A percentile compares a stretch with the other conserved stretches of the same genome.
These are phyloP conservation scores for Eragrostis tef DNA, from an alignment of 202 grass and related monocot genomes.

Conservation along the genomic window DNA sequence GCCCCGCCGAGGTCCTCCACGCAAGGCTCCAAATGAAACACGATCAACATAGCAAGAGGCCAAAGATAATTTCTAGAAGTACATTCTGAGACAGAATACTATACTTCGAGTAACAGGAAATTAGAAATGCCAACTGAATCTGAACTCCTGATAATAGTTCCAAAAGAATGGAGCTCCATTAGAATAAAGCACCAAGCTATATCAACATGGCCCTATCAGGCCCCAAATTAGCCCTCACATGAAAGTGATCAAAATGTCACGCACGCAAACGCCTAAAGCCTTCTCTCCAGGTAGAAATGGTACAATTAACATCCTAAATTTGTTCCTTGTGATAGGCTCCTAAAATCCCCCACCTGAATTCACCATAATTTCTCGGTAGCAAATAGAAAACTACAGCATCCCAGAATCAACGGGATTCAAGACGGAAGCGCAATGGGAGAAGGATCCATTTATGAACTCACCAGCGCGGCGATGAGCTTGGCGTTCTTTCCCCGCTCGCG, in stretches of 20 bases:
- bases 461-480: slow-evolving; percentile 79
- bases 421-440: neutral
- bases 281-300: neutral
- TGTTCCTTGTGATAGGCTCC: neutral
- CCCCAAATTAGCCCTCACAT: neutral
- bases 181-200: neutral
- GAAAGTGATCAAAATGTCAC: neutral
- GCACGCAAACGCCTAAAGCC: neutral
- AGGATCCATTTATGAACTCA: slow-evolving; percentile 30
- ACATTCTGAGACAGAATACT: neutral
- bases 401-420: neutral
- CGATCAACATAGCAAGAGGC: neutral
- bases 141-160: neutral
- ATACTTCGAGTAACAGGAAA: neutral
- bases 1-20: neutral
- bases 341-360: neutral
- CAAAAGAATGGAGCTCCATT: neutral
- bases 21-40: neutral
- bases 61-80: neutral
- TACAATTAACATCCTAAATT: neutral
- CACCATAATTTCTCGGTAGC: neutral
- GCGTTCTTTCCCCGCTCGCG: slow-evolving; percentile 88
- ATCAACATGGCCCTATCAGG: neutral
- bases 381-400: neutral
- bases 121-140: neutral